Conservation (phyloP, 108 stramenopile species). For the Asterionellopsis glacialis region DNA sequence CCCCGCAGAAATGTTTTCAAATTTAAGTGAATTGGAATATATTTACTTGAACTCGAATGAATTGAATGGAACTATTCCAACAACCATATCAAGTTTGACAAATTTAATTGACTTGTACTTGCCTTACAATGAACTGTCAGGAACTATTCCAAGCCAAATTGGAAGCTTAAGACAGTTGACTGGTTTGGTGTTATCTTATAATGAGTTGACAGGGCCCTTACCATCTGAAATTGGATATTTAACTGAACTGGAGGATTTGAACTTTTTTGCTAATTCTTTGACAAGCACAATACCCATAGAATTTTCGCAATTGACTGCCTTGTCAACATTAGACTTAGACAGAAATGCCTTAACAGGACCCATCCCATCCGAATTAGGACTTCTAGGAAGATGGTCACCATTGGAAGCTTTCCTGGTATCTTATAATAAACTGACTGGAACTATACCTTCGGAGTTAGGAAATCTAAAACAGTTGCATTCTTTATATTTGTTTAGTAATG, state of each 20-base stretch:
- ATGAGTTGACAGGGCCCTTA: slow-evolving; percentile 25
- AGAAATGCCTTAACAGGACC: slow-evolving; percentile 41
- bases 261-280: slow-evolving; percentile 28
- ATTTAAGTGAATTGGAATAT: no score
- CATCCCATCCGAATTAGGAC: slow-evolving; percentile 9
- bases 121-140: slow-evolving; percentile 6
- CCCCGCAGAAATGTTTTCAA: no score
- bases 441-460: background rate
- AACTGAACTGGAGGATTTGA: slow-evolving; percentile 22
- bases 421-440: background rate
- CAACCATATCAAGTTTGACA: slow-evolving; percentile 14
- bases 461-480: no score
- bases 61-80: slow-evolving; percentile 32
- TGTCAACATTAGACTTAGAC: slow-evolving; percentile 23
- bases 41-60: background rate
- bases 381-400: no score
- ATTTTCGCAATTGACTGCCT: slow-evolving; percentile 15
- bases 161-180: background rate
- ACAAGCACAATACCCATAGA: slow-evolving; percentile 22
- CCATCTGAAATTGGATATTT: slow-evolving; percentile 12
- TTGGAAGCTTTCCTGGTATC: background rate
- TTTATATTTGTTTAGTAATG: no score
- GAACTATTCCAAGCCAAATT: slow-evolving; percentile 9
- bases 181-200: background rate
- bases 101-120: slow-evolving; percentile 31